A percentile compares a stretch with the other conserved stretches of the same genome.
phyloP scores from a whole-genome alignment of 73 alveolate genomes.

The Paramecium biaurelia region DNA sequence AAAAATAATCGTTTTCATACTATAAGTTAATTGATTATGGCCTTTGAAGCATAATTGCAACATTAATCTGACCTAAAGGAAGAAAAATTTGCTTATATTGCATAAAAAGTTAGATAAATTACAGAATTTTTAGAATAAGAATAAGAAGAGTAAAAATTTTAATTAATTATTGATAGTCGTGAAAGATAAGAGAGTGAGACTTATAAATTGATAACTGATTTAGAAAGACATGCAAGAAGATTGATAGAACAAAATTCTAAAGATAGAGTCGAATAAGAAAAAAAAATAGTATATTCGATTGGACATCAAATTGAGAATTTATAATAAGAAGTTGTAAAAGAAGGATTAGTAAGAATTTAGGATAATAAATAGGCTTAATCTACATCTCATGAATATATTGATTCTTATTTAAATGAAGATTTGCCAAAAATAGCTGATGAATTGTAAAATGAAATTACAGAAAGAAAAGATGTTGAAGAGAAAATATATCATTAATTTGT shows the following conservation, averaged over 20 bases:
- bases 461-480: slow-evolving; percentile 63
- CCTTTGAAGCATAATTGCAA: slow-evolving; percentile 37
- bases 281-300: slow-evolving; percentile 52
- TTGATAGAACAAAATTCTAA: slow-evolving; percentile 53
- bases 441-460: slow-evolving; percentile 52
- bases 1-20: slow-evolving; percentile 36
- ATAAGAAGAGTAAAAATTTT: slow-evolving; percentile 6
- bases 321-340: slow-evolving; percentile 38
- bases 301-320: slow-evolving; percentile 49
- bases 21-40: slow-evolving; percentile 43
- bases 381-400: slow-evolving; percentile 62
- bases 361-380: slow-evolving; percentile 37
- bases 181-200: slow-evolving; percentile 47
- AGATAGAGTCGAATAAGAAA: slow-evolving; percentile 61
- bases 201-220: slow-evolving; percentile 38
- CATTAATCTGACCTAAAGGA: slow-evolving; percentile 14
- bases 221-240: slow-evolving; percentile 63
- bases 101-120: neutral
- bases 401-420: slow-evolving; percentile 63
- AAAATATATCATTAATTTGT: slow-evolving; percentile 55
- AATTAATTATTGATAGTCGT: neutral
- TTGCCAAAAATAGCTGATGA: slow-evolving; percentile 62
- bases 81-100: slow-evolving; percentile 36
- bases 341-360: neutral
- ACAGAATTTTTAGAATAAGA: slow-evolving; percentile 27